These are phyloP conservation scores for Leptodontidium sp. DNA, from an alignment of 2,329 filamentous ascomycete genomes.

Conservation along the genomic window DNA sequence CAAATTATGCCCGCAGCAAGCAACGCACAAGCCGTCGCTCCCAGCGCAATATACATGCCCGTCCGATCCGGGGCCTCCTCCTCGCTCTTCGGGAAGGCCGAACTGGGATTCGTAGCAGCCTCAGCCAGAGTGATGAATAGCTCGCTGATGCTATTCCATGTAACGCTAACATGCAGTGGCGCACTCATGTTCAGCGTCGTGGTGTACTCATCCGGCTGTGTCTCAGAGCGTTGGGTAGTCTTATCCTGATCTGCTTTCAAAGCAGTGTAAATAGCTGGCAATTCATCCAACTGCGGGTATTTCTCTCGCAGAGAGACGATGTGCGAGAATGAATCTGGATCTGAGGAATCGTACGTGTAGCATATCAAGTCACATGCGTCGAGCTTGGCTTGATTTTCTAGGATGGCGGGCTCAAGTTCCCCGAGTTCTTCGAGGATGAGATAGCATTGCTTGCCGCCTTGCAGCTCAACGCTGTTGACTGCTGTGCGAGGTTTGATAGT, in stretches of 20 bases:
- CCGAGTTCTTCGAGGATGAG: constrained; percentile 95
- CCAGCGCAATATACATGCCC: constrained; percentile 84
- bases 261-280: constrained; percentile 91
- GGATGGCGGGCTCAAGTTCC: constrained; percentile 91
- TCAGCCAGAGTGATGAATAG: constrained; percentile 93
- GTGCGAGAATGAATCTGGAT: constrained; percentile 94
- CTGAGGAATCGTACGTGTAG: constrained; percentile 95
- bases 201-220: constrained; percentile 93
- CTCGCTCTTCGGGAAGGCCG: constrained; percentile 87
- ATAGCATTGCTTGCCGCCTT: constrained; percentile 96
- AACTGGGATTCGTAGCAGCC: constrained; percentile 87
- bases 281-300: constrained; percentile 84
- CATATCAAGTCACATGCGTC: constrained; percentile 94
- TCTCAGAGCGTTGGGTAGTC: constrained; percentile 90
- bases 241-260: constrained; percentile 96
- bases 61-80: constrained; percentile 86
- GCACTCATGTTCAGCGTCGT: constrained; percentile 85
- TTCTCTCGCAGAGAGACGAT: constrained; percentile 82
- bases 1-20: constrained; percentile 72
- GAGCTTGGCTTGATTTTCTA: constrained; percentile 90
- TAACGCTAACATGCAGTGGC: constrained; percentile 92
- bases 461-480: constrained; percentile 95
- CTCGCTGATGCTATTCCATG: constrained; percentile 92
- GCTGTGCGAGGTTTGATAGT: constrained; percentile 94
- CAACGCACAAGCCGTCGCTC: constrained; percentile 72